phyloP scores from a whole-genome alignment of 1,284 basidiomycete genomes.

The Lentinus polychrous region DNA sequence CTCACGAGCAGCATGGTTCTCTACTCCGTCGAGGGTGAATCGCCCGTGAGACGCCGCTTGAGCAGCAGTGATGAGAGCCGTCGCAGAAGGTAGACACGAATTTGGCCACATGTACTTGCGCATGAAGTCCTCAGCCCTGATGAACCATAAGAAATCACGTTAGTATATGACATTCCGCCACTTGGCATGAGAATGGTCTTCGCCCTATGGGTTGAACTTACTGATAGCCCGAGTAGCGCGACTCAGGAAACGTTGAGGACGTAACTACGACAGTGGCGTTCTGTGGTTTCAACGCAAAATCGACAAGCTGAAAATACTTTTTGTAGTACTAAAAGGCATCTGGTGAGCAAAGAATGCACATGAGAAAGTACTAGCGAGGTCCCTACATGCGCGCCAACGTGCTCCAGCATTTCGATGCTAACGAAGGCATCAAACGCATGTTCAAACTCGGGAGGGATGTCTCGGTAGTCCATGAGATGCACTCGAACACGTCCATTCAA shows the following conservation, averaged over 20 bases:
- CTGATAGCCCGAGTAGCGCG: conserved; percentile 63
- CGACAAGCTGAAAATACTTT: conserved; percentile 76
- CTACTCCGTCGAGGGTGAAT: conserved; percentile 81
- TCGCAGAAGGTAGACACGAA: conserved; percentile 80
- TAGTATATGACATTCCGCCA: no score
- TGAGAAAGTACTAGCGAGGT: not conserved
- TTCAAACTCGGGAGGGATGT: conserved; percentile 70
- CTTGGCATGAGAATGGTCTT: conserved; percentile 6
- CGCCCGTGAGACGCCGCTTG: conserved; percentile 59
- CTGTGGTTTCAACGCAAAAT: conserved; percentile 70
- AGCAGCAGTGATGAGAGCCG: conserved; percentile 61
- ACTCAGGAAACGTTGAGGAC: conserved; percentile 82
- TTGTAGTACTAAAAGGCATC: conserved; percentile 39
- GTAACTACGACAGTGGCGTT: conserved; percentile 71
- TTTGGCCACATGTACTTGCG: conserved; percentile 92
- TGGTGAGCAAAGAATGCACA: not conserved
- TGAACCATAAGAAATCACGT: conserved; percentile 10
- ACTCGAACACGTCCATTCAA: conserved; percentile 69
- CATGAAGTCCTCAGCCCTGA: conserved; percentile 82
- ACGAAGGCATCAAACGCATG: conserved; percentile 83
- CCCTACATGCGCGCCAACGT: conserved; percentile 57
- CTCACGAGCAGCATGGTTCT: conserved; percentile 79
- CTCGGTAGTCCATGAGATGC: conserved; percentile 83
- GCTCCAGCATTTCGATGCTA: conserved; percentile 91
- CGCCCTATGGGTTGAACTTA: conserved; percentile 27